Base-by-base conservation (phyloP, 192 early-diverging fungal genomes). In the Backusella liffmaniae region DNA sequence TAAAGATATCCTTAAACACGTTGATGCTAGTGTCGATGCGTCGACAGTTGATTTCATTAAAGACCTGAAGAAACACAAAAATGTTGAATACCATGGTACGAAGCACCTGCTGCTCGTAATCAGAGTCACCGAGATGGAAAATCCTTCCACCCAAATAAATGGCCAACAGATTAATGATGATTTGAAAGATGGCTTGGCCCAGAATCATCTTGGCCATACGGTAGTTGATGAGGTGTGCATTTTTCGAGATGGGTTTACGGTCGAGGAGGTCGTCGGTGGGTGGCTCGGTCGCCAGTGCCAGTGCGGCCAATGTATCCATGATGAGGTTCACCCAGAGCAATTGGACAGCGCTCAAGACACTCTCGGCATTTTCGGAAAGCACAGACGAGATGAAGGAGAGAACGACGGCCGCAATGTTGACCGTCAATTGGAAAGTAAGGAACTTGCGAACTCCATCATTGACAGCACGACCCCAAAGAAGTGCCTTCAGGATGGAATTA, bases 321-420 rank as follows among this genome's bases (percentile, higher is more conserved):
- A 96, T 96, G 83, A 98, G 82, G 83, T 96, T 98, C 39, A 97
- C 90, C 94, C 94, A 98, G 66, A 98, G 88, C 75, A 98, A 83
- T 81, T 98, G 96, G 37, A 97, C 91, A 6, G 95, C 94, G 21
- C 92, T 93, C 73, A 98, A 86, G 21, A 93, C 90, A 2, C 92
- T 91, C 62, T 90, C 85, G 77, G 89, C 88, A 16, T 86, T 83
- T 15, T 90, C 83, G 51, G 92, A 92, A 36, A 84, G 76, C 21
- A 91, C 84, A 7, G 92, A 85, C 32, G 88, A 89, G 56, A 88
- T 83, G 59, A 94, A 91, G 3, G 93, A 90, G 53, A 94, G 80
- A 10, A 88, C 74, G 13, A 94, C 93, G 21, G 93, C 93, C 1
- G 92, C 87, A 72, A 94, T 91, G 81, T 93, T 93, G 77, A 94